These are phyloP conservation scores for Rhynchosporium secalis DNA, from an alignment of 2,329 filamentous ascomycete genomes.

Conservation along the genomic window DNA sequence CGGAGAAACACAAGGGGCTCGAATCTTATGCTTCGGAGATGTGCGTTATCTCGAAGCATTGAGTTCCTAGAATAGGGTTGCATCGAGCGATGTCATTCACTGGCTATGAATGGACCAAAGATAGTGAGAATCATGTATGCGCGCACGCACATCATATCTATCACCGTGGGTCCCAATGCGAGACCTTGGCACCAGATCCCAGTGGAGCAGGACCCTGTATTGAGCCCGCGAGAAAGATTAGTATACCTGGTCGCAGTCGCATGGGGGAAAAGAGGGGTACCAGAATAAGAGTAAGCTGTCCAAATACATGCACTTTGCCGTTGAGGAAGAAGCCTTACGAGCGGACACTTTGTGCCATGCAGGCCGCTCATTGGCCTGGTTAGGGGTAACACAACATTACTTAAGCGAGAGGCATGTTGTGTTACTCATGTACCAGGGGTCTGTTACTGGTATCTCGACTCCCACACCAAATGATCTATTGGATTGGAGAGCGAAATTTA, in stretches of 20 bases:
- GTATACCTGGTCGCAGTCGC: not conserved
- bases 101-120: not conserved
- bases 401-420: slow-evolving; percentile 13
- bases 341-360: not conserved
- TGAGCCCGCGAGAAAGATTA: not conserved
- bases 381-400: slow-evolving; percentile 1
- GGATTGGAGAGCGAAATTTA: not conserved
- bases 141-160: not conserved
- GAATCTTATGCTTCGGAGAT: too few relatives aligned
- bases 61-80: too few relatives aligned
- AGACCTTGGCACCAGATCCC: not conserved
- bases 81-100: not conserved
- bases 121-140: not conserved
- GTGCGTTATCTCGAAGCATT: too few relatives aligned
- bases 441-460: not conserved
- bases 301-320: not conserved
- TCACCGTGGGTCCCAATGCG: not conserved
- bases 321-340: not conserved
- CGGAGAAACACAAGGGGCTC: too few relatives aligned
- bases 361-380: not conserved
- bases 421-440: not conserved
- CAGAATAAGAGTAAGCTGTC: not conserved
- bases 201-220: not conserved
- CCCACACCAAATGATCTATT: not conserved
- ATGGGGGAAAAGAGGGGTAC: not conserved